Base-by-base conservation (phyloP, 2,329 filamentous ascomycete genomes). In the Colletotrichum sp. region DNA sequence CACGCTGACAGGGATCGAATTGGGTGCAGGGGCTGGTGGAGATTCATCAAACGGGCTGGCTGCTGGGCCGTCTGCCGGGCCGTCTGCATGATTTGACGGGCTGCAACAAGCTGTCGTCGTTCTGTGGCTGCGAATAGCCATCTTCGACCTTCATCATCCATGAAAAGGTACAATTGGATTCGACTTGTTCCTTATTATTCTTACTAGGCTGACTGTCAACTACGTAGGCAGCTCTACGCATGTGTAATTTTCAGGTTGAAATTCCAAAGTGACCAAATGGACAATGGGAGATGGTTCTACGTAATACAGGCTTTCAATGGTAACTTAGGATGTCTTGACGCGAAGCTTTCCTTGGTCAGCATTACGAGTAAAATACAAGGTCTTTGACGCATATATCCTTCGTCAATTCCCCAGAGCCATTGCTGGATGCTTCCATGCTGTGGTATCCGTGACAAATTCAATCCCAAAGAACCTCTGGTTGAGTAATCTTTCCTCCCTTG, bases 211-310 rank as follows among this genome's bases (percentile, higher is more conserved):
- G 3, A 12, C 18, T 1, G 6, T 22, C 12, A 1, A n/a, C 6
- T n/a, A 22, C 7, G 18, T 0, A 48, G 39, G 0, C 9, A 18
- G 18, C 16, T 48, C 39, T 48, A 9, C 39, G n/a, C 9, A n/a
- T 48, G n/a, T 12, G 39, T 6, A n/a, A n/a, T 18, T 12, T 48
- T 12, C 18, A 12, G 39, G 16, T 0, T 22, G 39, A 18, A 48
- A 22, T 22, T 6, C 0, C 12, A 0, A n/a, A 48, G 18, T 48
- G 3, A 48, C 39, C 9, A 22, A 1, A 3, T 48, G 2, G 39
- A 48, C 18, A 0, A 1, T 48, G 18, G 6, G 18, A 48, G 18
- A 1, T 48, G 39, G 18, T 12, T 48, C 39, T 48, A 18, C 18
- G 18, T n/a, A 9, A 48, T 2, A 48, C 18, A 9, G 5, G 39